phyloP scores from a whole-genome alignment of 2,329 filamentous ascomycete genomes.

The Shiraia sp. region DNA sequence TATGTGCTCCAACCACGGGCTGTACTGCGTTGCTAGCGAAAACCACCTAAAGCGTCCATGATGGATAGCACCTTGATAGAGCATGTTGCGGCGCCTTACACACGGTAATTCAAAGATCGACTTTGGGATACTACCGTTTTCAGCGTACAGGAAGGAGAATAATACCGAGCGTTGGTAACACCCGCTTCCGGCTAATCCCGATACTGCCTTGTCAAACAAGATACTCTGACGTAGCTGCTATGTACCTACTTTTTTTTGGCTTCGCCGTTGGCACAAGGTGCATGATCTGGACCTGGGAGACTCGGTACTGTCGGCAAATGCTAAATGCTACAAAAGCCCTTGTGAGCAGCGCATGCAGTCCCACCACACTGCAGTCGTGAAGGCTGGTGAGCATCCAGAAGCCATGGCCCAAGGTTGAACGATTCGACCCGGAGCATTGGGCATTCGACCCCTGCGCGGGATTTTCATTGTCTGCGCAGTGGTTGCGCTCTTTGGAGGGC shows the following conservation, averaged over 20 bases:
- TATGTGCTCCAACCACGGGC: too few relatives aligned
- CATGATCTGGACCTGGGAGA: constrained; percentile 11
- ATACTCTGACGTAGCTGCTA: constrained; percentile 17
- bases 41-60: too few relatives aligned
- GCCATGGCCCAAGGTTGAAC: too few relatives aligned
- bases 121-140: not conserved
- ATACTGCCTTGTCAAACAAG: constrained; percentile 2
- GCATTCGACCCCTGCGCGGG: constrained; percentile 11
- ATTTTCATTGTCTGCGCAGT: constrained; percentile 12
- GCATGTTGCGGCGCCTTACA: too few relatives aligned
- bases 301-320: not conserved
- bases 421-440: constrained; percentile 20
- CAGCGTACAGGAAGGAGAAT: too few relatives aligned
- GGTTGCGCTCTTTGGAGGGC: constrained; percentile 11
- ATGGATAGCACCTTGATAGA: too few relatives aligned
- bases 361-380: too few relatives aligned
- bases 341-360: constrained; percentile 9
- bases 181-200: constrained; percentile 17
- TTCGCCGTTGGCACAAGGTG: constrained; percentile 2
- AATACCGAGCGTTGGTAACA: constrained; percentile 6
- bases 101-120: too few relatives aligned
- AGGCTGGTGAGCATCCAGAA: too few relatives aligned
- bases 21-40: too few relatives aligned
- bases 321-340: constrained; percentile 3
- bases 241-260: constrained; percentile 4